Percentiles rank a stretch among this genome's conserved stretches.
phyloP scores from a whole-genome alignment of 2,329 filamentous ascomycete species.

The Ampelomyces quisqualis region DNA sequence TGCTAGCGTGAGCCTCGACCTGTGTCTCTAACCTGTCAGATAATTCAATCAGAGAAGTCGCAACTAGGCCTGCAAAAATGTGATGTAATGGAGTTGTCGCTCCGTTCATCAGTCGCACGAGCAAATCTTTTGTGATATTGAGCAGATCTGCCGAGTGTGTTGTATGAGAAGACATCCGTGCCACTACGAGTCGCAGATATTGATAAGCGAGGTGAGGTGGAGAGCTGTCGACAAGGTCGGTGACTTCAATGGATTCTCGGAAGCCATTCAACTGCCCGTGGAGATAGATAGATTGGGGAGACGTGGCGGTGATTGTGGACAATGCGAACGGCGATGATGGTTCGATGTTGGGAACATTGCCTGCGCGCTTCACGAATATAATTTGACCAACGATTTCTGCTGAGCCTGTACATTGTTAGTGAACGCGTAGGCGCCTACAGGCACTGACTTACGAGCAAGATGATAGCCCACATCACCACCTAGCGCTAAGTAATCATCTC shows the following conservation, averaged over 20 bases:
- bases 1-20: constrained; percentile 37
- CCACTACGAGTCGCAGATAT: constrained; percentile 39
- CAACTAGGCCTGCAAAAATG: constrained; percentile 40
- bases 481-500: constrained; percentile 34
- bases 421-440: neutral
- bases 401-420: constrained; percentile 26
- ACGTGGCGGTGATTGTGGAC: constrained; percentile 25
- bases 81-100: constrained; percentile 40
- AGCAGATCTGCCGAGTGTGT: constrained; percentile 29
- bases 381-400: constrained; percentile 37
- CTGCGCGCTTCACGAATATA: constrained; percentile 30
- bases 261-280: constrained; percentile 34
- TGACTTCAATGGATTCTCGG: constrained; percentile 36
- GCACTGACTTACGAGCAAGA: constrained; percentile 36
- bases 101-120: constrained; percentile 27
- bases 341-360: constrained; percentile 35
- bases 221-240: constrained; percentile 29
- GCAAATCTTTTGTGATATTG: constrained; percentile 30
- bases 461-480: constrained; percentile 38
- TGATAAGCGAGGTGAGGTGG: constrained; percentile 40
- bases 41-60: constrained; percentile 38
- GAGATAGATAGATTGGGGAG: constrained; percentile 30
- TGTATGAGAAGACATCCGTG: constrained; percentile 28
- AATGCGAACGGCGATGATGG: constrained; percentile 33
- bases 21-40: constrained; percentile 40